phyloP scores from a whole-genome alignment of 1,139 yeast genomes.

The Protomyces arabidopsidicola region DNA sequence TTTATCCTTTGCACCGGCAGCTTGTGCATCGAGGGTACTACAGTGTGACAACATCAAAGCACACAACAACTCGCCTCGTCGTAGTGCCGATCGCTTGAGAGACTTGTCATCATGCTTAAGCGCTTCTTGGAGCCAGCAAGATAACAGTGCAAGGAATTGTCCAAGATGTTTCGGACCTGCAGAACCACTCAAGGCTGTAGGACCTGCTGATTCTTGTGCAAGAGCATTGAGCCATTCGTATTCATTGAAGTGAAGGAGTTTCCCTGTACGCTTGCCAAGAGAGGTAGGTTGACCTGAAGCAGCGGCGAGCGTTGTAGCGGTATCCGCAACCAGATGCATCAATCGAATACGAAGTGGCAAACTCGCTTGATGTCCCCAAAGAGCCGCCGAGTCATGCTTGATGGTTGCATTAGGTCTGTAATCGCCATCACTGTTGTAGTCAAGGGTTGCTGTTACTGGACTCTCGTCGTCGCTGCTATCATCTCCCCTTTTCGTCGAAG shows the following conservation, averaged over 20 bases:
- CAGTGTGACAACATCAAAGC: neutral
- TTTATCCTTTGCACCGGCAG: neutral
- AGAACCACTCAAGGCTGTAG: neutral
- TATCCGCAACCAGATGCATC: neutral
- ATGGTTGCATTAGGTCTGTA: neutral
- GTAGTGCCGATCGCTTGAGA: neutral
- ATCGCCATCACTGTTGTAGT: neutral
- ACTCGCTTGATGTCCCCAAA: neutral
- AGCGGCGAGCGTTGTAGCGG: neutral
- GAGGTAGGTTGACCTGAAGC: neutral
- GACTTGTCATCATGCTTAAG: neutral
- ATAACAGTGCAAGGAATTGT: neutral
- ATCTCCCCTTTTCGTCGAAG: neutral
- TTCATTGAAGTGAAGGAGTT: neutral
- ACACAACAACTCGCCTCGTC: neutral
- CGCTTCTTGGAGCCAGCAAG: neutral
- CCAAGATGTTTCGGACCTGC: neutral
- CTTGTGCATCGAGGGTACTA: neutral
- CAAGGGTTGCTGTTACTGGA: neutral
- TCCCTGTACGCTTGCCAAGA: neutral
- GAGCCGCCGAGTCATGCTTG: neutral
- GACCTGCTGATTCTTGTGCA: neutral
- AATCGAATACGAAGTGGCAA: neutral
- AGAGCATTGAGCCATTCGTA: neutral
- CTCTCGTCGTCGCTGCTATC: neutral